Evolutionary conservation across 2,329 filamentous ascomycete genomes (phyloP).

Genomic region (Botrytis hyacinthi): DNA sequence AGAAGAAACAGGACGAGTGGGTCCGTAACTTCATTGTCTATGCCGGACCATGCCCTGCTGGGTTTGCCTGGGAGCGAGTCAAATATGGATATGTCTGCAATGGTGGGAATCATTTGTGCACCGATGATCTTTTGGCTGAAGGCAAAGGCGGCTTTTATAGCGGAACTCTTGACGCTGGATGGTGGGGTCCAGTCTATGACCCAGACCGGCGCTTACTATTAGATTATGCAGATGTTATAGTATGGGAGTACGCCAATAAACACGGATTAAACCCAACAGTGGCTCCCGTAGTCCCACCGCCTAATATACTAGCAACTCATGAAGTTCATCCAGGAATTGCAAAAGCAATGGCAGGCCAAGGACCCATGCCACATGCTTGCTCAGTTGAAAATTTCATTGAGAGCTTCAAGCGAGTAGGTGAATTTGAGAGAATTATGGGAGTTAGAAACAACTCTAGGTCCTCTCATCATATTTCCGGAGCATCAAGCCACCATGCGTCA

Average conservation of each 20-base stretch:
- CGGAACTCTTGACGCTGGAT: background rate
- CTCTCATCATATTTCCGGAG: background rate
- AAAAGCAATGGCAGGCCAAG: background rate
- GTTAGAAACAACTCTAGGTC: background rate
- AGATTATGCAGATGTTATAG: background rate
- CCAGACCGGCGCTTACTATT: fast-evolving
- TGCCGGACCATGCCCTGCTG: constrained; percentile 23
- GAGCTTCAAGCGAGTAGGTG: background rate
- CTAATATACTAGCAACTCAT: background rate
- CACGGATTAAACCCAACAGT: background rate
- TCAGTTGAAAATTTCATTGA: background rate
- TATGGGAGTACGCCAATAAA: background rate
- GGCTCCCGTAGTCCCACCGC: background rate
- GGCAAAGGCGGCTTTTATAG: constrained; percentile 27
- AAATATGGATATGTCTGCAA: constrained; percentile 29
- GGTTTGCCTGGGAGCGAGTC: constrained; percentile 23
- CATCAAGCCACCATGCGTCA: background rate
- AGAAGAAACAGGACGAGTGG: constrained; percentile 28
- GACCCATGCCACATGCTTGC: background rate
- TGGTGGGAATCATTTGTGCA: constrained; percentile 25
- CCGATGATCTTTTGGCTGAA: constrained; percentile 28
- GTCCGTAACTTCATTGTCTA: constrained; percentile 17
- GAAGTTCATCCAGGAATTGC: constrained; percentile 9
- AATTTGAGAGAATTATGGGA: background rate
- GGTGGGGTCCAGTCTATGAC: constrained; percentile 10